These are phyloP conservation scores for Phytophthora megakarya DNA, from an alignment of 352 stramenopile genomes.

Conservation along the genomic window DNA sequence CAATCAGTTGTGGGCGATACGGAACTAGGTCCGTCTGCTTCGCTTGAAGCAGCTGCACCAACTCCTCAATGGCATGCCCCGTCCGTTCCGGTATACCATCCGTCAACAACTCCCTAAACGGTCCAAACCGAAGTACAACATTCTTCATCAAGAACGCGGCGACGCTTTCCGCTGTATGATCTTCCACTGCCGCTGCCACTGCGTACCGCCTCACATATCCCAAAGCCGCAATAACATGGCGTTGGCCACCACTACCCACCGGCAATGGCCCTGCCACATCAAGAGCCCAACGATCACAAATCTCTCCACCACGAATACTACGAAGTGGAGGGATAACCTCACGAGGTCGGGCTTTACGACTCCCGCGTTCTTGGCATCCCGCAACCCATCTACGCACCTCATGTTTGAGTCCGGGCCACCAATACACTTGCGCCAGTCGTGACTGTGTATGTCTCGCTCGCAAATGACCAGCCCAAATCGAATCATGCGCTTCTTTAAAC, in stretches of 20 bases:
- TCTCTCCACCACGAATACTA: not conserved
- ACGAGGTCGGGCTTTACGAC: not conserved
- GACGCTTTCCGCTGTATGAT: not conserved
- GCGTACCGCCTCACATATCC: not conserved
- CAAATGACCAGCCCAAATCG: not conserved
- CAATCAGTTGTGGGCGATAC: not conserved
- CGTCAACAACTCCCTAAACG: not conserved
- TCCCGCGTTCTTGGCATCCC: not conserved
- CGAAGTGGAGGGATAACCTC: not conserved
- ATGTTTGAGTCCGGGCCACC: not conserved
- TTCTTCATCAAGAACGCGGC: not conserved
- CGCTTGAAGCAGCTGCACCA: not conserved
- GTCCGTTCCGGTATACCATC: not conserved
- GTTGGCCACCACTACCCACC: not conserved
- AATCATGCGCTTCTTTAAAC: not conserved
- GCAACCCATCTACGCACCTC: not conserved
- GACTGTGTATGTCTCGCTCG: not conserved
- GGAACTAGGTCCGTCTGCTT: not conserved
- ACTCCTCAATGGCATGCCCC: not conserved
- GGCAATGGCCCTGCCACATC: too few species aligned
- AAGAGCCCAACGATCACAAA: too few species aligned
- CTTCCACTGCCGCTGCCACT: not conserved
- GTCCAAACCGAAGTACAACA: not conserved
- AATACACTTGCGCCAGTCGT: not conserved
- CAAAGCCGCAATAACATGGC: not conserved